Percentiles rank a stretch among this genome's conserved stretches.
Evolutionary conservation across 495 filamentous ascomycete genomes (phyloP).

Genomic region (Penicillium riverlandense): DNA sequence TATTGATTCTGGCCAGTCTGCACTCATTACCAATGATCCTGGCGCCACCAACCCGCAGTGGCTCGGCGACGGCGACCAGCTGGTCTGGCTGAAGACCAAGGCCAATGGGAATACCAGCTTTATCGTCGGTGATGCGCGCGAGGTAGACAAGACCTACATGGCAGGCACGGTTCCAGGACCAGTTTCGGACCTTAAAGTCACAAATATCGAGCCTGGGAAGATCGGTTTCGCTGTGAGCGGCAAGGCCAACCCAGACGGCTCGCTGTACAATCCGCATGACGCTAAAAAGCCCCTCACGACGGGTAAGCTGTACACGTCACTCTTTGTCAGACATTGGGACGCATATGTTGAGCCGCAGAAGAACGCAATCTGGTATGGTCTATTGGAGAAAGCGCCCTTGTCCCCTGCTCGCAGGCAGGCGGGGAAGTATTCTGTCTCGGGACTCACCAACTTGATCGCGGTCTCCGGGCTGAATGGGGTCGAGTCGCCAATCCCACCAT

Average conservation of each 20-base stretch:
- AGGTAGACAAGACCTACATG: slow-evolving; percentile 49
- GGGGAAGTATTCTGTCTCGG: slow-evolving; percentile 39
- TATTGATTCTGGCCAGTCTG: slow-evolving; percentile 58
- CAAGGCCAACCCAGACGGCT: slow-evolving; percentile 49
- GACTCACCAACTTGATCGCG: slow-evolving; percentile 41
- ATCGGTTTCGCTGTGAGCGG: slow-evolving; percentile 65
- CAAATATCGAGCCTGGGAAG: slow-evolving; percentile 49
- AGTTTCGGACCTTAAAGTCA: slow-evolving; percentile 69
- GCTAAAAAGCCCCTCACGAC: slow-evolving; percentile 44
- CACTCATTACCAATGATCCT: slow-evolving; percentile 55
- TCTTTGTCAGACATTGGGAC: slow-evolving; percentile 61
- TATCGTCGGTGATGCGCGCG: slow-evolving; percentile 49
- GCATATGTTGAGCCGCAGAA: slow-evolving; percentile 52
- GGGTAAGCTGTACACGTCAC: slow-evolving; percentile 45
- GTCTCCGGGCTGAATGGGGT: slow-evolving; percentile 35
- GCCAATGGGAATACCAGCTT: slow-evolving; percentile 62
- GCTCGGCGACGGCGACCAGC: slow-evolving; percentile 55
- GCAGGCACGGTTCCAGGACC: slow-evolving; percentile 59
- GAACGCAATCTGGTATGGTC: slow-evolving; percentile 66
- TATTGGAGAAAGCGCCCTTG: slow-evolving; percentile 44
- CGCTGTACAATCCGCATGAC: slow-evolving; percentile 48
- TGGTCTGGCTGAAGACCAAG: slow-evolving; percentile 60
- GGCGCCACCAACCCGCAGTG: slow-evolving; percentile 66
- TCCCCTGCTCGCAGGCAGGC: slow-evolving; percentile 26
- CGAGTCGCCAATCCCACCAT: slow-evolving; percentile 51